Percentiles rank a stretch among this genome's conserved stretches.
These are phyloP conservation scores for Trichocladium antarcticum DNA, from an alignment of 495 filamentous ascomycete genomes.

Conservation along the genomic window DNA sequence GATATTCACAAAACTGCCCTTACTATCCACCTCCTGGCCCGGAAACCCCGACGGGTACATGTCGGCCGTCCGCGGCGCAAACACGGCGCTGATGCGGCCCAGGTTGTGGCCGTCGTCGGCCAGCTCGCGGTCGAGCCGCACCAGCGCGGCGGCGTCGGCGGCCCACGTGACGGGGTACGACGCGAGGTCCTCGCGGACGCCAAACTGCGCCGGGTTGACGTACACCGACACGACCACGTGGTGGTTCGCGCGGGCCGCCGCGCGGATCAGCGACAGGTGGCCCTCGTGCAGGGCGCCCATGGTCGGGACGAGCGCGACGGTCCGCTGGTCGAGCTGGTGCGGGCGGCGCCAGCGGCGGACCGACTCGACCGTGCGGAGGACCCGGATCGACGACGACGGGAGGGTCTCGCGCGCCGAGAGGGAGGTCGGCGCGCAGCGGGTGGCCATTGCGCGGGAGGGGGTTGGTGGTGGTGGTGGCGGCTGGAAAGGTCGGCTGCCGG, in stretches of 20 bases:
- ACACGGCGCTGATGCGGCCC: conserved; percentile 70
- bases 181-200: conserved; percentile 72
- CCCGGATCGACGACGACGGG: conserved; percentile 49
- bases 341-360: conserved; percentile 62
- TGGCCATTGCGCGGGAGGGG: conserved; percentile 27
- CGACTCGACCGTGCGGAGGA: conserved; percentile 60
- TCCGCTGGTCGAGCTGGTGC: conserved; percentile 54
- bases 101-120: conserved; percentile 40
- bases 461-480: not conserved
- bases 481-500: not conserved
- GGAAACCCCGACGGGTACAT: conserved; percentile 86
- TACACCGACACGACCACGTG: conserved; percentile 82
- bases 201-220: conserved; percentile 96
- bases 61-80: conserved; percentile 66
- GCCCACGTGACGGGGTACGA: conserved; percentile 90
- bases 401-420: conserved; percentile 28
- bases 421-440: conserved; percentile 9
- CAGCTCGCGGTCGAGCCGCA: conserved; percentile 59
- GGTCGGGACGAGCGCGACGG: conserved; percentile 82
- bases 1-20: conserved; percentile 88
- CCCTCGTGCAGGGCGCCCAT: conserved; percentile 95
- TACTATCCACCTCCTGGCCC: conserved; percentile 60
- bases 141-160: conserved; percentile 54
- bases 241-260: conserved; percentile 73
- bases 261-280: conserved; percentile 76